A percentile compares a stretch with the other conserved stretches of the same genome.
Evolutionary conservation across 1,139 yeast species (phyloP).

Genomic region (Pneumocystis jirovecii): DNA sequence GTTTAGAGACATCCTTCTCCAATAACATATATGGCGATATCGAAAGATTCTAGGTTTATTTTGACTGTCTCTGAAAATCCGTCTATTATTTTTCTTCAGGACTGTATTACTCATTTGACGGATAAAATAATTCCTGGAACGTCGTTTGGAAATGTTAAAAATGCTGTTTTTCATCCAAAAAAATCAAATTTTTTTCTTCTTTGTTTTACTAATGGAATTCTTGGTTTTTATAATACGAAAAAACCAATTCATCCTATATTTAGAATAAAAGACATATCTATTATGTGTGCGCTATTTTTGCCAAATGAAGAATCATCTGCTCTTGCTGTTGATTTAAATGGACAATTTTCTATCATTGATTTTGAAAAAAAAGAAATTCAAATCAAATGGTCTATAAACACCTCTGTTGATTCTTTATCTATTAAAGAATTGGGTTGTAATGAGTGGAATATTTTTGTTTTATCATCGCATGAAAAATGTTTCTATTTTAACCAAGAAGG

Average conservation of each 20-base stretch:
- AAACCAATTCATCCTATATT: background rate
- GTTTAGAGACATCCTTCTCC: background rate
- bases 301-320: background rate
- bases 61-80: background rate
- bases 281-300: background rate
- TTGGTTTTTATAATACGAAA: background rate
- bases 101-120: background rate
- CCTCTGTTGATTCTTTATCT: background rate
- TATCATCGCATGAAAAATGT: background rate
- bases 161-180: background rate
- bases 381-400: background rate
- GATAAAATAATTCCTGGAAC: background rate
- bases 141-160: background rate
- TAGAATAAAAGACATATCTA: background rate
- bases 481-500: background rate
- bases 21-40: background rate
- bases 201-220: background rate
- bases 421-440: background rate
- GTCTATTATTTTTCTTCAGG: background rate
- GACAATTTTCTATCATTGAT: background rate
- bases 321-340: background rate
- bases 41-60: background rate
- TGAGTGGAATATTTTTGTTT: background rate
- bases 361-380: background rate
- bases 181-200: background rate